Conservation (phyloP, 2,329 filamentous ascomycete species). For the Penicillium sp. region DNA sequence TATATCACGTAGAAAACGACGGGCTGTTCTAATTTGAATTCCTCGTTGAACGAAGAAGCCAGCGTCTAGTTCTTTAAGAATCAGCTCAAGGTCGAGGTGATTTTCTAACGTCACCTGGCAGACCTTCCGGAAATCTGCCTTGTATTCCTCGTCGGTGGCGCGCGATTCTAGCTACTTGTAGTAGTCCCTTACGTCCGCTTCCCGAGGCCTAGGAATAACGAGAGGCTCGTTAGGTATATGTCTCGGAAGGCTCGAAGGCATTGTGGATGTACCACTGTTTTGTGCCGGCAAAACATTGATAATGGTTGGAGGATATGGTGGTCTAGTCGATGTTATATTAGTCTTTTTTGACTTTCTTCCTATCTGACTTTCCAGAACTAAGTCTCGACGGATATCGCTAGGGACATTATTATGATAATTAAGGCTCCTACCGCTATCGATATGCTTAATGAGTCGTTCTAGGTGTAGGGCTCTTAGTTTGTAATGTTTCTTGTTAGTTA, state of each 20-base stretch:
- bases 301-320: slow-evolving; percentile 14
- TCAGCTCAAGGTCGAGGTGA: slow-evolving; percentile 20
- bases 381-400: slow-evolving; percentile 12
- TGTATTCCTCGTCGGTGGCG: slow-evolving; percentile 16
- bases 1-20: slow-evolving; percentile 19
- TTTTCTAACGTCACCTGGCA: slow-evolving; percentile 20
- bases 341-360: slow-evolving; percentile 1
- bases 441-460: slow-evolving; percentile 8
- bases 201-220: slow-evolving; percentile 15
- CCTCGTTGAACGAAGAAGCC: slow-evolving; percentile 18
- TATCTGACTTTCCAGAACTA: slow-evolving; percentile 15
- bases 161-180: slow-evolving; percentile 20
- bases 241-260: slow-evolving; percentile 10
- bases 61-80: slow-evolving; percentile 17
- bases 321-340: slow-evolving; percentile 6
- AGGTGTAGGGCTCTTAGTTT: slow-evolving; percentile 8
- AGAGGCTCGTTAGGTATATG: slow-evolving; percentile 7
- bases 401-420: slow-evolving; percentile 15
- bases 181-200: slow-evolving; percentile 19
- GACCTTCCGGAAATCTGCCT: slow-evolving; percentile 17
- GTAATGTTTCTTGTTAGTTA: slow-evolving; percentile 19
- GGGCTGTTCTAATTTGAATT: slow-evolving; percentile 17
- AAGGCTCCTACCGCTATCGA: slow-evolving; percentile 9
- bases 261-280: slow-evolving; percentile 1
- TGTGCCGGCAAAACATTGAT: slow-evolving; percentile 14